Conservation (phyloP, 208 protist genomes). For the Willaertia magna region DNA sequence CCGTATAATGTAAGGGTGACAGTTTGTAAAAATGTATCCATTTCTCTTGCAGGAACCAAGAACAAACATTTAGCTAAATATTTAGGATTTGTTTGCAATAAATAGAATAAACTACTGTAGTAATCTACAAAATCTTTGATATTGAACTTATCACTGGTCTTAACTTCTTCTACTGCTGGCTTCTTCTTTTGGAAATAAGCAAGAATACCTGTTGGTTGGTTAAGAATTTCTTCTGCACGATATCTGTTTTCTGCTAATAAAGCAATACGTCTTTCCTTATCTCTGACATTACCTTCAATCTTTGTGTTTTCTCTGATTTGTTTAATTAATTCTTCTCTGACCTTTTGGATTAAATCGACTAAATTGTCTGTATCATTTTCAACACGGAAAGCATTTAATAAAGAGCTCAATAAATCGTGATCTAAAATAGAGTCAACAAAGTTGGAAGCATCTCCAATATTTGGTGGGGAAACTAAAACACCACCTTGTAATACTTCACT, state of each 20-base stretch:
- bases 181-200: background rate
- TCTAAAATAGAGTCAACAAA: background rate
- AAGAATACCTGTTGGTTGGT: slow-evolving; percentile 23
- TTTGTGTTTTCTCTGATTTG: slow-evolving; percentile 40
- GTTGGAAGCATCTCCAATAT: background rate
- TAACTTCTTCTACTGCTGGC: background rate
- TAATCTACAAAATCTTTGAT: background rate
- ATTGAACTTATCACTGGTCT: background rate
- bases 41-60: slow-evolving; percentile 32
- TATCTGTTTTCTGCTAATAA: slow-evolving; percentile 47
- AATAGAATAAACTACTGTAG: slow-evolving; percentile 53
- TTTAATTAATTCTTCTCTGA: slow-evolving; percentile 39
- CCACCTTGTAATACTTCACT: background rate
- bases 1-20: slow-evolving; percentile 50
- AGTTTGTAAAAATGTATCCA: slow-evolving; percentile 41
- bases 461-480: background rate
- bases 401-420: background rate
- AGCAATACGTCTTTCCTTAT: slow-evolving; percentile 46
- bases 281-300: slow-evolving; percentile 40
- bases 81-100: slow-evolving; percentile 50
- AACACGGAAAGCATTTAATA: background rate
- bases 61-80: slow-evolving; percentile 45
- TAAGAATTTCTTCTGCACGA: slow-evolving; percentile 34
- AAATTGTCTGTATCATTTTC: background rate
- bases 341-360: slow-evolving; percentile 32